Conservation (phyloP, 2,329 filamentous ascomycete genomes). For the Xylariales sp. region DNA sequence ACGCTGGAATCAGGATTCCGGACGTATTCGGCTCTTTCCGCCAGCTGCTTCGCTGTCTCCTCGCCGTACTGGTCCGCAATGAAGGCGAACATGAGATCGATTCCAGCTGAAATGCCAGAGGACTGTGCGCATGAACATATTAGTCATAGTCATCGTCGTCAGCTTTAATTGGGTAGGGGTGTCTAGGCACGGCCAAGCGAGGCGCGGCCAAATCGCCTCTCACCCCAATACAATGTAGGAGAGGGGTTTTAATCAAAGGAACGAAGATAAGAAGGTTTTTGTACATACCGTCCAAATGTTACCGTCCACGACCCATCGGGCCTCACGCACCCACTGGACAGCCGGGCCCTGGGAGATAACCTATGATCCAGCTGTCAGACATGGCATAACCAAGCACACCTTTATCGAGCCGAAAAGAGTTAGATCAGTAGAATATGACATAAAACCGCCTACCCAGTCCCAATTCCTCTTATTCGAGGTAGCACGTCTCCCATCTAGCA, state of each 20-base stretch:
- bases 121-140: slow-evolving; percentile 47
- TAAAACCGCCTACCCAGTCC: slow-evolving; percentile 52
- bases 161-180: background rate
- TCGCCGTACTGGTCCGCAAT: slow-evolving; percentile 65
- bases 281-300: slow-evolving; percentile 68
- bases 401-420: background rate
- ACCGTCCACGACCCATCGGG: slow-evolving; percentile 73
- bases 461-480: slow-evolving; percentile 75
- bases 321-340: slow-evolving; percentile 70
- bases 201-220: background rate
- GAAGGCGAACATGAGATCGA: slow-evolving; percentile 70
- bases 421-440: background rate
- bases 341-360: slow-evolving; percentile 57
- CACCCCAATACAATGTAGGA: background rate
- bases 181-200: no score
- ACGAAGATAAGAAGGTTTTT: slow-evolving; percentile 4
- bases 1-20: slow-evolving; percentile 60
- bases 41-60: slow-evolving; percentile 60
- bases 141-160: slow-evolving; percentile 6
- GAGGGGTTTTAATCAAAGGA: background rate
- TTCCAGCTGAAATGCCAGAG: slow-evolving; percentile 69
- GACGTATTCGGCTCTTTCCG: slow-evolving; percentile 67
- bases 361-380: slow-evolving; percentile 36
- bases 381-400: background rate
- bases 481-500: slow-evolving; percentile 69